A percentile compares a stretch with the other conserved stretches of the same genome.
These are phyloP conservation scores for Cucumis melo DNA, from an alignment of 306 rosid genomes.

Conservation along the genomic window DNA sequence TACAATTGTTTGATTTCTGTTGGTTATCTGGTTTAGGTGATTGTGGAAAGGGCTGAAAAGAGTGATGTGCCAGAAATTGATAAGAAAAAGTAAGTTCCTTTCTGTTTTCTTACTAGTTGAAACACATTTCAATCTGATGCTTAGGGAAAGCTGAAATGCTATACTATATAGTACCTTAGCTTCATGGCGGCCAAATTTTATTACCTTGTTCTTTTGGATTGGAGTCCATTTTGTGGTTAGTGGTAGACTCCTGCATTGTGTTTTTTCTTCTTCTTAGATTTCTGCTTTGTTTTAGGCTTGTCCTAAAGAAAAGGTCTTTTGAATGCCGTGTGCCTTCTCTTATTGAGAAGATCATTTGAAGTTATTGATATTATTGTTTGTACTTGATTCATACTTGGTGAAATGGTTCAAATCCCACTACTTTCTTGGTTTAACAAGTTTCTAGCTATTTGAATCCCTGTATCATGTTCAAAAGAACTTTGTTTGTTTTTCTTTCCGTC, in stretches of 20 bases:
- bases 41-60: slow-evolving; percentile 61
- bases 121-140: neutral
- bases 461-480: neutral
- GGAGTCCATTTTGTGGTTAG: neutral
- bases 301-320: neutral
- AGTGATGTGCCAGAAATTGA: slow-evolving; percentile 52
- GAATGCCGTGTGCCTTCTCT: neutral
- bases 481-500: neutral
- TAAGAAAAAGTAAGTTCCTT: slow-evolving; percentile 41
- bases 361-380: neutral
- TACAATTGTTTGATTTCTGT: neutral
- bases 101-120: neutral
- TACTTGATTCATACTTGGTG: neutral
- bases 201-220: neutral
- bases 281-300: neutral
- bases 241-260: neutral
- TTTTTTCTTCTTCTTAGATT: no score
- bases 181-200: neutral
- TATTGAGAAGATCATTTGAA: neutral
- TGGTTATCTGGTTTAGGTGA: slow-evolving; percentile 28
- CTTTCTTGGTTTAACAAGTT: neutral
- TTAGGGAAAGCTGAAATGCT: neutral
- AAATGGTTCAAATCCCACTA: neutral
- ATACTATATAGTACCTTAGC: neutral
- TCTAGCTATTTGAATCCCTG: neutral